These are phyloP conservation scores for Lachancea sp. DNA, from an alignment of 805 yeast genomes.

Conservation along the genomic window DNA sequence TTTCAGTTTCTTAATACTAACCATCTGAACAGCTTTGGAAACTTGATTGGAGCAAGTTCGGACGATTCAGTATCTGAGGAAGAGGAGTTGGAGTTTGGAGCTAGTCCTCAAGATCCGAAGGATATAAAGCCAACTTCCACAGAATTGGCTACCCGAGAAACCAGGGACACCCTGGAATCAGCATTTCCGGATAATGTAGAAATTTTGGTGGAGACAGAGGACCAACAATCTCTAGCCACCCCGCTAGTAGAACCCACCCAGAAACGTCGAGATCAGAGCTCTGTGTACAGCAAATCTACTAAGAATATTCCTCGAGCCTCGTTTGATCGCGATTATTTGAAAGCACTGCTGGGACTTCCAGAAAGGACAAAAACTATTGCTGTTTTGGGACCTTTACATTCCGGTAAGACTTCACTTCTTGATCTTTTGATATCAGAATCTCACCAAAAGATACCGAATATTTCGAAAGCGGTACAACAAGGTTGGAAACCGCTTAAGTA, in stretches of 20 bases:
- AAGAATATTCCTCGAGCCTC: slow-evolving; percentile 47
- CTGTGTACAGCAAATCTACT: slow-evolving; percentile 16
- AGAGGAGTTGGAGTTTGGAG: background rate
- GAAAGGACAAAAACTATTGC: slow-evolving; percentile 68
- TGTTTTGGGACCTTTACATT: slow-evolving; percentile 70
- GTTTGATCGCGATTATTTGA: slow-evolving; percentile 60
- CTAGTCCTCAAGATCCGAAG: background rate
- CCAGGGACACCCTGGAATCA: slow-evolving; percentile 22
- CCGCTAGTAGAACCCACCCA: slow-evolving; percentile 60
- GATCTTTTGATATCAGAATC: slow-evolving; percentile 65
- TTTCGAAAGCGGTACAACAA: slow-evolving; percentile 27
- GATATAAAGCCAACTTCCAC: background rate
- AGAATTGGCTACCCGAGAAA: no score
- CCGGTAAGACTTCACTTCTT: slow-evolving; percentile 78
- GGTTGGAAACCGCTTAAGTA: slow-evolving; percentile 49
- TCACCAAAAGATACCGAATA: slow-evolving; percentile 39
- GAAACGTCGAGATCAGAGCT: slow-evolving; percentile 30
- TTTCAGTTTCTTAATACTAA: background rate
- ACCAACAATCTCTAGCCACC: slow-evolving; percentile 45
- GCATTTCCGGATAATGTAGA: slow-evolving; percentile 61
- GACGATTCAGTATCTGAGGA: slow-evolving; percentile 31
- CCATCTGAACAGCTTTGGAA: slow-evolving; percentile 46
- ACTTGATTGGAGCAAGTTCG: slow-evolving; percentile 47
- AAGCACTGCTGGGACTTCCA: slow-evolving; percentile 45
- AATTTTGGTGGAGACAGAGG: slow-evolving; percentile 50